A percentile compares a stretch with the other conserved stretches of the same genome.
phyloP scores from a whole-genome alignment of 805 yeast genomes.

The Starmerella bacillaris region DNA sequence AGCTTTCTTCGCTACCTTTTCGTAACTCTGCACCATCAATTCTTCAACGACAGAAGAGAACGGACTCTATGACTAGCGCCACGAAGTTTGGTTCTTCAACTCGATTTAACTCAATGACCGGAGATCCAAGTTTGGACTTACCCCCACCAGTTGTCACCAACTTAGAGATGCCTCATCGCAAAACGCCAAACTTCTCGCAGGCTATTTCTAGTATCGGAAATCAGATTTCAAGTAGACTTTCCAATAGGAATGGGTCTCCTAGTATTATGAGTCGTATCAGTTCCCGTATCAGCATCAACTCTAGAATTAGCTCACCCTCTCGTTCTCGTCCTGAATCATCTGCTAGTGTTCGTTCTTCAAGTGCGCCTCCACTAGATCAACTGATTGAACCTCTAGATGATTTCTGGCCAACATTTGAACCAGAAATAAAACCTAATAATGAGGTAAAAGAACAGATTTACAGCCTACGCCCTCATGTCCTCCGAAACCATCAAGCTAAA shows the following conservation, averaged over 20 bases:
- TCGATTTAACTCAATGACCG: no score
- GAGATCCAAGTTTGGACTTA: no score
- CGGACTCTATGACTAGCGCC: no score
- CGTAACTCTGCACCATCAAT: not conserved
- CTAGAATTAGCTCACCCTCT: slow-evolving; percentile 6
- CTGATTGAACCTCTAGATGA: slow-evolving; percentile 5
- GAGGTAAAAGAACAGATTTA: slow-evolving; percentile 5
- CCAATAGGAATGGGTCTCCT: slow-evolving; percentile 3
- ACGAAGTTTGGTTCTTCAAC: no score
- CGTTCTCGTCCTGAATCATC: slow-evolving; percentile 2
- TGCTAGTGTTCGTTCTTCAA: not conserved
- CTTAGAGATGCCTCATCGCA: no score
- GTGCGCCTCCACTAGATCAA: slow-evolving; percentile 1
- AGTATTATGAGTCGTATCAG: slow-evolving; percentile 8
- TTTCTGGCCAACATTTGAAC: slow-evolving; percentile 9
- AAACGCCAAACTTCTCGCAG: not conserved
- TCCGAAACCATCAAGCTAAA: no score
- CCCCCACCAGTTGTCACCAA: no score
- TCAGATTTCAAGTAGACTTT: slow-evolving; percentile 1
- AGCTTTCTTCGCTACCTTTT: not conserved
- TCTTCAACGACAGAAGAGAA: no score
- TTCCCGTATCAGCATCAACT: slow-evolving; percentile 7
- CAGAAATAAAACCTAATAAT: slow-evolving; percentile 7
- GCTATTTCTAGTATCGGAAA: slow-evolving; percentile 1
- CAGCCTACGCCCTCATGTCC: not conserved